Base-by-base conservation (phyloP, 306 rosid genomes). In the Ammopiptanthus mongolicus region DNA sequence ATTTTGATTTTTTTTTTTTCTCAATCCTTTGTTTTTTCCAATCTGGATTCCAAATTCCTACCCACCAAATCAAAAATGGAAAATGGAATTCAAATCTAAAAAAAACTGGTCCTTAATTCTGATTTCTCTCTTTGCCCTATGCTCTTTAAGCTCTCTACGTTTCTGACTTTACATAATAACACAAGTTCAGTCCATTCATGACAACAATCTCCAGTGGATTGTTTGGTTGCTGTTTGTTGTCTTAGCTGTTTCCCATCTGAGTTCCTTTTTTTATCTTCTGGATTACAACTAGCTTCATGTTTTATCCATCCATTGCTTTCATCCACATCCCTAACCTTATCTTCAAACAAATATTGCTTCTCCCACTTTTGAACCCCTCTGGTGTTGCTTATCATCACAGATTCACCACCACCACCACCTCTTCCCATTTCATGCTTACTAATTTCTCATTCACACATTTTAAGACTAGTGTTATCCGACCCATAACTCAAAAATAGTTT, bases 311-410 rank as follows among this genome's bases (percentile, higher is more conserved):
- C 31, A 46, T 75, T 68, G 83, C 63, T 77, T 83, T 64, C 74
- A 68, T 76, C 71, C 84, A 72, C 76, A 68, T 75, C 75, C 76
- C 73, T 10, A 68, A 72, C 73, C 83, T 79, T 74, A 60, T 80
- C 82, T 71, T 66, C 52, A 23, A 61, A 34, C 28, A 34, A 18
- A 34, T 21, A n/a, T 44, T 70, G 10, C 48, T 62, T 12, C 70
- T 63, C 34, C 48, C 63, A 9, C 58, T 57, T 8, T 36, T 47
- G 33, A 56, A 33, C 13, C 29, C 8, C 28, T 55, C 50, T 12
- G 14, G 22, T 48, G 3, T 4, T 72, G 7, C 18, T 14, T 8
- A 3, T 51, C 73, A 8, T 51, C 73, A 42, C 50, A 29, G 11
- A n/a, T 7, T 29, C 6, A 69, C 19, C 28, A 25, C 8, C 75